Evolutionary conservation across 352 stramenopile genomes (phyloP), one percentile per base, ranked within the genome.

Genomic region (Phytophthora ramorum): DNA sequence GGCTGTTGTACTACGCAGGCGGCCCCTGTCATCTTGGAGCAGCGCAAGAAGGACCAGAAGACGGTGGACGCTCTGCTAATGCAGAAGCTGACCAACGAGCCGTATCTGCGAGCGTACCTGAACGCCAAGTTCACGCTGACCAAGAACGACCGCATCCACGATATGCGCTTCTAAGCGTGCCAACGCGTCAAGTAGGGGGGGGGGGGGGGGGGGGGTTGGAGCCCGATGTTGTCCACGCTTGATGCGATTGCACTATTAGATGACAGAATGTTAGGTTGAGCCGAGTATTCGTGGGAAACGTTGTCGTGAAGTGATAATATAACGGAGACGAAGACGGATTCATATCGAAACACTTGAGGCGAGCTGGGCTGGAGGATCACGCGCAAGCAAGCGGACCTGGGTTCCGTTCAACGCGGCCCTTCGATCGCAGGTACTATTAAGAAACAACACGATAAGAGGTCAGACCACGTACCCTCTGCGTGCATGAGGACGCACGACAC

Each of bases 11-110:
- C 20, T 22, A 34, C 14, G 34, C 54, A 97, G 81, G 79, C 89
- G 86, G 78, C 87, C 54, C 94, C 97, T 22, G 89, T 98, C 69
- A 97, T 99, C 55, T 84, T 83, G 66, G 97, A 99, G 70, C 85
- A 98, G 83, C 92, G 95, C 73, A 99, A 99, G 91, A 98, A 94
- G 63, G 97, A 99, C 82, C 98, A 99, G 90, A 98, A 99, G 86
- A 86, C 88, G 50, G 97, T 99, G 44, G 98, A 99, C 85, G 90
- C 84, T 46, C 88, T 80, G 43, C 75, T 98, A 53, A 58, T 93
- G 49, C 95, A 95, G 81, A 88, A 90, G 72, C 71, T 96, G 41
- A 85, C 92, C 56, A 81, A 79, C 38, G 90, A 95, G 64, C 83
- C 89, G 45, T 96, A 99, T 87, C 88, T 99, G 70, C 98, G 99